Conservation (phyloP, 2,329 filamentous ascomycete genomes). For the Scolecobasidium constrictum region DNA sequence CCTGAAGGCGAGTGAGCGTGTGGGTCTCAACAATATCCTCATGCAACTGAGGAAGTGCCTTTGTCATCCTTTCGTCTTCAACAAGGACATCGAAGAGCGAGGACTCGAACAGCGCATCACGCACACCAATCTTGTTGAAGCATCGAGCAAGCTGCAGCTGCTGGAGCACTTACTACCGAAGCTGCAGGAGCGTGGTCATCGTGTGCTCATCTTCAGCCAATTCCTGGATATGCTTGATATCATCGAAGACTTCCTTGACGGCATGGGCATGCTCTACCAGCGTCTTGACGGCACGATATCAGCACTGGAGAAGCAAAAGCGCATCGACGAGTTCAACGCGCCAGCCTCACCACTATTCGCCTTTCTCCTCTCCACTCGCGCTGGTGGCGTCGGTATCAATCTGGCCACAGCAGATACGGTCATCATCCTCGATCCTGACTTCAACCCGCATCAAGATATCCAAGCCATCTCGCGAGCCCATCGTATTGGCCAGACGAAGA, state of each 20-base stretch:
- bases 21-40: constrained; percentile 83
- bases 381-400: constrained; percentile 95
- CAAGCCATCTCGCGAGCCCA: constrained; percentile 91
- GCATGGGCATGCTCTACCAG: constrained; percentile 60
- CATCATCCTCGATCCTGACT: constrained; percentile 93
- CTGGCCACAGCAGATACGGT: constrained; percentile 94
- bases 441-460: constrained; percentile 96
- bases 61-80: constrained; percentile 95
- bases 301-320: constrained; percentile 80
- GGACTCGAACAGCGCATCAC: constrained; percentile 49
- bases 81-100: constrained; percentile 75
- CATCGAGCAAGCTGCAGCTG: constrained; percentile 78
- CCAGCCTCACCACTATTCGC: constrained; percentile 74
- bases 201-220: constrained; percentile 92
- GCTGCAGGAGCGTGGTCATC: constrained; percentile 71
- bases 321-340: constrained; percentile 88
- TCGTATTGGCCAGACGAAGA: constrained; percentile 91
- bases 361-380: constrained; percentile 85
- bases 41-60: constrained; percentile 92
- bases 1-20: constrained; percentile 58
- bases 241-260: constrained; percentile 79
- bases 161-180: constrained; percentile 80
- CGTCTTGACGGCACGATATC: constrained; percentile 79
- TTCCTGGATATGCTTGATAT: constrained; percentile 82
- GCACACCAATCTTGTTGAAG: constrained; percentile 77